A percentile compares a stretch with the other conserved stretches of the same genome.
These are phyloP conservation scores for Geranium rotundifolium DNA, from an alignment of 345 rosid species.

Conservation along the genomic window DNA sequence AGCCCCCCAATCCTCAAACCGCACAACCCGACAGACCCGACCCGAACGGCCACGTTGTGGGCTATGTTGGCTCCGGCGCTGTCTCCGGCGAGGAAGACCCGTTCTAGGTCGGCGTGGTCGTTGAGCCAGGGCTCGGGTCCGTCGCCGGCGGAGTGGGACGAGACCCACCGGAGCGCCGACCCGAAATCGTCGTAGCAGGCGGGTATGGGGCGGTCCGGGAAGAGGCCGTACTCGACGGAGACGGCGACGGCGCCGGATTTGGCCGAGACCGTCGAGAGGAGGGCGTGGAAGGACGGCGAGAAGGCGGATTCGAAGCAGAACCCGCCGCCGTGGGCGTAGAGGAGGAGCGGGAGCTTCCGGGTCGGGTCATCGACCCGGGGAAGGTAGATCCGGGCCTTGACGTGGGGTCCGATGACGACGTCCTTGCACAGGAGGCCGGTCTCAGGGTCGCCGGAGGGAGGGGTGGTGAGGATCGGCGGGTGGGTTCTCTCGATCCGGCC, in stretches of 20 bases:
- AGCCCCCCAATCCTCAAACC: conserved; percentile 18
- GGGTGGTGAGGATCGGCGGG: background rate
- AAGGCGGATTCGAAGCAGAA: conserved; percentile 31
- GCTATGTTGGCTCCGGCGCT: conserved; percentile 31
- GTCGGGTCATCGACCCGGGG: conserved; percentile 8
- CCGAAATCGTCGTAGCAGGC: conserved; percentile 31
- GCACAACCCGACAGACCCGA: conserved; percentile 16
- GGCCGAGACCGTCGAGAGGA: conserved; percentile 18
- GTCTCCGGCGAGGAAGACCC: conserved; percentile 20
- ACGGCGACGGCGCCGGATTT: conserved; percentile 18
- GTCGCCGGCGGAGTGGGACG: conserved; percentile 10
- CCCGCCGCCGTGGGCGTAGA: conserved; percentile 34
- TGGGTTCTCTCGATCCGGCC: conserved; percentile 8
- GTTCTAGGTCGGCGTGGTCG: conserved; percentile 8
- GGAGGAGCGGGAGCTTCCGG: conserved; percentile 9
- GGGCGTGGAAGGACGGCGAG: conserved; percentile 19
- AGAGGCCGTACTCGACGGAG: conserved; percentile 26
- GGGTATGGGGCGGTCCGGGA: conserved; percentile 28
- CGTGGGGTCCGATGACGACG: conserved; percentile 9
- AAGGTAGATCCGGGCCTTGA: conserved; percentile 22
- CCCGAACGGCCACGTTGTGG: conserved; percentile 13
- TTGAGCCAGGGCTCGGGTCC: conserved; percentile 29
- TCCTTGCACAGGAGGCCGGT: conserved; percentile 25
- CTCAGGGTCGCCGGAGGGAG: conserved; percentile 8
- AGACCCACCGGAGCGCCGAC: conserved; percentile 34